phyloP scores from a whole-genome alignment of 1,284 basidiomycete genomes.

The Puccinia polysora region DNA sequence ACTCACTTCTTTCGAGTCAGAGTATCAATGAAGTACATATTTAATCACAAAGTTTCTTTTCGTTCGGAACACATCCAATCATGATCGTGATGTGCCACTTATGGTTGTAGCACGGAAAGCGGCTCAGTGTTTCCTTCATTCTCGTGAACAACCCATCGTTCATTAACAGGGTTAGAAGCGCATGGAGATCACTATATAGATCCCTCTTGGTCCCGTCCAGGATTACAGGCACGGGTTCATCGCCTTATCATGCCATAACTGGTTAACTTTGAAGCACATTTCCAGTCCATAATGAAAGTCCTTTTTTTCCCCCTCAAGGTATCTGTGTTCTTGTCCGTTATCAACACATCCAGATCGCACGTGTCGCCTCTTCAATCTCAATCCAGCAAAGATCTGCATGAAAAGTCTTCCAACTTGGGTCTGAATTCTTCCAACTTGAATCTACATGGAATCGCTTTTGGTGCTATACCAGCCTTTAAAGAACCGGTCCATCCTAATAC shows the following conservation, averaged over 20 bases:
- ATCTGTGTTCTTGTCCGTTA: conserved; percentile 2
- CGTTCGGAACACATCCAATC: background rate
- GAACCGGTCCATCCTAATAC: conserved; percentile 34
- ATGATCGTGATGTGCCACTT: conserved; percentile 10
- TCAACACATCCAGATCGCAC: background rate
- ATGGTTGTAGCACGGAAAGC: background rate
- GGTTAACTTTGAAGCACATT: background rate
- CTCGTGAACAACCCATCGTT: background rate
- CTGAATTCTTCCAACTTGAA: conserved; percentile 35
- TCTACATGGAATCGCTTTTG: conserved; percentile 34
- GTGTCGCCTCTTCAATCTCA: too few species aligned
- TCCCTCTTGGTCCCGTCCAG: background rate
- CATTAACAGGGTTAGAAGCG: background rate
- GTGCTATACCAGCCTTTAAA: conserved; percentile 36
- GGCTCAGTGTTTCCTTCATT: background rate
- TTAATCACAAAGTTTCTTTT: background rate
- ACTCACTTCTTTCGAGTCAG: background rate
- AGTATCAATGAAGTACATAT: too few species aligned
- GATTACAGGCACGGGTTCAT: background rate
- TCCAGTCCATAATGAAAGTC: background rate
- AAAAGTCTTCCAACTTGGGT: conserved; percentile 17
- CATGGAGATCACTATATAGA: conserved; percentile 4
- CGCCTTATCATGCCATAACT: background rate
- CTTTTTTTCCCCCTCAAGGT: background rate
- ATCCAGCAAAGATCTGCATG: too few species aligned